phyloP scores from a whole-genome alignment of 495 filamentous ascomycete species.

The Tuber umbilicatum region DNA sequence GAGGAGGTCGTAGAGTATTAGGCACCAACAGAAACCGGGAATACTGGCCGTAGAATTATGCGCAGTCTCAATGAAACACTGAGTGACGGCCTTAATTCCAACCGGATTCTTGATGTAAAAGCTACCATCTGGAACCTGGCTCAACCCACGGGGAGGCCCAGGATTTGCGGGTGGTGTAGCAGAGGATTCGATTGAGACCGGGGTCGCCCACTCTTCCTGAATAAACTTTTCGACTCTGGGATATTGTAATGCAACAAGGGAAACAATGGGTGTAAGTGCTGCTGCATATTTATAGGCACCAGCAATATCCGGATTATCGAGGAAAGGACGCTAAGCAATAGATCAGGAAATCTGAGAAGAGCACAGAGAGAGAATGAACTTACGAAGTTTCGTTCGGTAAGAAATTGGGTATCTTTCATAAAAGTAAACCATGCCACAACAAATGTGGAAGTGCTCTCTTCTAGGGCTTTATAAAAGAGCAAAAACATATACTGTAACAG shows the following conservation, averaged over 20 bases:
- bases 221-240: slow-evolving; percentile 44
- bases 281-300: slow-evolving; percentile 59
- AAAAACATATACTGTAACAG: slow-evolving; percentile 52
- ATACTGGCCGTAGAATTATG: slow-evolving; percentile 18
- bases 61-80: slow-evolving; percentile 22
- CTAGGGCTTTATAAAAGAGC: slow-evolving; percentile 53
- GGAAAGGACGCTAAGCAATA: slow-evolving; percentile 28
- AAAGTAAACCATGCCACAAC: slow-evolving; percentile 69
- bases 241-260: slow-evolving; percentile 67
- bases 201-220: slow-evolving; percentile 40
- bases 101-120: slow-evolving; percentile 37
- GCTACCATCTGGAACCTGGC: slow-evolving; percentile 15
- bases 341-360: slow-evolving; percentile 16
- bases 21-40: slow-evolving; percentile 34
- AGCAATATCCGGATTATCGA: slow-evolving; percentile 46
- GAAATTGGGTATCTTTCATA: slow-evolving; percentile 48
- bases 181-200: slow-evolving; percentile 37
- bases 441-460: slow-evolving; percentile 53
- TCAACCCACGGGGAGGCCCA: slow-evolving; percentile 22
- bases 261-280: slow-evolving; percentile 62
- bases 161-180: slow-evolving; percentile 31
- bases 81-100: slow-evolving; percentile 35
- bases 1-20: slow-evolving; percentile 32
- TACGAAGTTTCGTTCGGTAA: slow-evolving; percentile 25
- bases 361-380: neutral